Evolutionary conservation across 2,329 filamentous ascomycete genomes (phyloP).

Genomic region (Phialocephala subalpina): DNA sequence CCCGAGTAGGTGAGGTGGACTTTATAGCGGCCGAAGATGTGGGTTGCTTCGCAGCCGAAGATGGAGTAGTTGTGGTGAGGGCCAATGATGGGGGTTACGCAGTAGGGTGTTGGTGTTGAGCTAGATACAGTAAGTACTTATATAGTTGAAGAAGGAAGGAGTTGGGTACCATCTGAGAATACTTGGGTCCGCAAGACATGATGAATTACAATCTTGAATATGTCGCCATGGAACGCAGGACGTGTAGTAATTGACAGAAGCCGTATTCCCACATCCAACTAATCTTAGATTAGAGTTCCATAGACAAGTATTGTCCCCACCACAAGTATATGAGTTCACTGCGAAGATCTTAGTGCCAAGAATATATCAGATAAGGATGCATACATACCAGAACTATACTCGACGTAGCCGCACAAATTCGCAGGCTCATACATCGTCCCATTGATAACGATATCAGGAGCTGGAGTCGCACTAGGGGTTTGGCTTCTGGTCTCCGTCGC

Average conservation of each 20-base stretch:
- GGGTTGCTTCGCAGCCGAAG: slow-evolving; percentile 23
- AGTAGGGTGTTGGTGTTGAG: slow-evolving; percentile 15
- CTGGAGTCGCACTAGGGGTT: slow-evolving; percentile 3
- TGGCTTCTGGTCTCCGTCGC: neutral
- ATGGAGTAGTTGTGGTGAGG: slow-evolving; percentile 23
- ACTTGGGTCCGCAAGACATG: slow-evolving; percentile 26
- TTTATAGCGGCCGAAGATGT: neutral
- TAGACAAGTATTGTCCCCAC: slow-evolving; percentile 25
- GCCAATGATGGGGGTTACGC: slow-evolving; percentile 24
- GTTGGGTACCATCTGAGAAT: slow-evolving; percentile 23
- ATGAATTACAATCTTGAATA: slow-evolving; percentile 20
- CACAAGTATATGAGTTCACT: slow-evolving; percentile 30
- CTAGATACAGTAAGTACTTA: neutral
- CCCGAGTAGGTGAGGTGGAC: slow-evolving; percentile 15
- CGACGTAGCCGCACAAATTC: slow-evolving; percentile 23
- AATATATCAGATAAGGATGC: neutral
- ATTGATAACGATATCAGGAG: neutral
- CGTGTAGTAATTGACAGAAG: slow-evolving; percentile 28
- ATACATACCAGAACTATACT: slow-evolving; percentile 16
- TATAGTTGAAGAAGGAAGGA: neutral
- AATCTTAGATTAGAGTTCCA: slow-evolving; percentile 28
- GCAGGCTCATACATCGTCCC: slow-evolving; percentile 5
- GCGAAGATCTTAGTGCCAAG: slow-evolving; percentile 2
- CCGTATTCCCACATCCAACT: slow-evolving; percentile 28
- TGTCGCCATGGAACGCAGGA: slow-evolving; percentile 28